Base-by-base conservation (phyloP, 1,139 yeast species). In the Pneumocystis sp. region DNA sequence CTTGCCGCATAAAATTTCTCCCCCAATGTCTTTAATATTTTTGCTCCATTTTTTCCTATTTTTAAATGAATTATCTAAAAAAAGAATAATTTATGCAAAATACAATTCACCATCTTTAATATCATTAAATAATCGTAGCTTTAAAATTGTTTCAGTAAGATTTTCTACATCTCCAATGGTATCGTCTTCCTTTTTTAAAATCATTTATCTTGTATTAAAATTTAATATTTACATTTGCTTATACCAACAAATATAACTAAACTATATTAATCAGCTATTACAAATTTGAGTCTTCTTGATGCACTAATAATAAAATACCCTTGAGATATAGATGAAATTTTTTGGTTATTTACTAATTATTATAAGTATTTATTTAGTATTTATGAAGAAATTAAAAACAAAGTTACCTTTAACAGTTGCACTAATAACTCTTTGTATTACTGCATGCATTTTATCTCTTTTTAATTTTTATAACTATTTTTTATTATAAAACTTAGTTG, bases 331-430 rank as follows among this genome's bases (percentile, higher is more conserved):
- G 57, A 50, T 50, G 25, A 31, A 34, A 15, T 29, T 45, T 61
- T 60, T 50, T 17, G 81, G 87, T 69, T 78, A 84, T 85, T 83
- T 79, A 0, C 96, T 88, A 0, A 90, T 82, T 0, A 87, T 78
- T 64, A 81, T 74, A 21, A 80, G 29, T 10, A 50, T 50, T 25
- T 7, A 50, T 25, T 21, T 21, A 50, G 10, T 50, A 25, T 25
- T 50, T 12, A 19, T 2, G 29, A 50, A 50, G 8, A 50, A n/a
- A 44, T 19, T 44, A 44, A 25, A 12, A 50, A 17, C 6, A 17
- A 40, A 78, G 66, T 89, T 89, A 0, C 91, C 97, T 0, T 87
- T 82, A 0, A 91, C 97, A 0, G 95, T 85, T 0, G 96, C 97
- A 64, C 81, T 80, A 70, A 86, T 88, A 25, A 89, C 97, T 72